These are phyloP conservation scores for Fusarium virguliforme DNA, from an alignment of 2,329 filamentous ascomycete genomes.

Conservation along the genomic window DNA sequence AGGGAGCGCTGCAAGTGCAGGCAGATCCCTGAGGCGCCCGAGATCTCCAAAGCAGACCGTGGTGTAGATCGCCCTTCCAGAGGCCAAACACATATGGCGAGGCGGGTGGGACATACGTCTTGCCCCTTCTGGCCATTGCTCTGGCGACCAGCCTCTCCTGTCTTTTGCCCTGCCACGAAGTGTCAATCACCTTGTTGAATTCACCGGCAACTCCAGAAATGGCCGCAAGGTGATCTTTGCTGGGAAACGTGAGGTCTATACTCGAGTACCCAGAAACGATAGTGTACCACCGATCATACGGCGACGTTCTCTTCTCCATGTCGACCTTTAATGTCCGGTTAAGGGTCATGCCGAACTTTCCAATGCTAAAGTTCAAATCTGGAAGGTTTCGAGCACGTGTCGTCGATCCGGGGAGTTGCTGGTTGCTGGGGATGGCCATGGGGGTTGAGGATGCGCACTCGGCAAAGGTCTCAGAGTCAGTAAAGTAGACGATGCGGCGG, in stretches of 20 bases:
- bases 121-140: not conserved
- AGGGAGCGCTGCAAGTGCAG: not conserved
- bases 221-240: not conserved
- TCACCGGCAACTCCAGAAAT: not conserved
- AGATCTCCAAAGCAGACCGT: not conserved
- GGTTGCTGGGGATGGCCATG: not conserved
- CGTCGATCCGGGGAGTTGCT: not conserved
- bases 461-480: not conserved
- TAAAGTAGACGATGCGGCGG: not conserved
- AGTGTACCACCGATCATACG: not conserved
- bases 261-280: not conserved
- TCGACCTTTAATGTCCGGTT: not conserved
- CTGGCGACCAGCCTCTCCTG: not conserved
- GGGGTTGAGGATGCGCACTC: not conserved
- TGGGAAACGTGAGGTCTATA: not conserved
- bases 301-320: not conserved
- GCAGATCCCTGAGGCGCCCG: not conserved
- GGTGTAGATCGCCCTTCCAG: not conserved
- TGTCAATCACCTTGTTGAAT: not conserved
- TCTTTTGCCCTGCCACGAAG: not conserved
- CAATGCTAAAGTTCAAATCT: not conserved
- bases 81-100: not conserved
- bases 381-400: not conserved
- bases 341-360: not conserved
- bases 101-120: not conserved